Percentiles rank a stretch among this genome's conserved stretches.
Evolutionary conservation across 2,329 filamentous ascomycete genomes (phyloP).

Genomic region (Piedraia hortae): DNA sequence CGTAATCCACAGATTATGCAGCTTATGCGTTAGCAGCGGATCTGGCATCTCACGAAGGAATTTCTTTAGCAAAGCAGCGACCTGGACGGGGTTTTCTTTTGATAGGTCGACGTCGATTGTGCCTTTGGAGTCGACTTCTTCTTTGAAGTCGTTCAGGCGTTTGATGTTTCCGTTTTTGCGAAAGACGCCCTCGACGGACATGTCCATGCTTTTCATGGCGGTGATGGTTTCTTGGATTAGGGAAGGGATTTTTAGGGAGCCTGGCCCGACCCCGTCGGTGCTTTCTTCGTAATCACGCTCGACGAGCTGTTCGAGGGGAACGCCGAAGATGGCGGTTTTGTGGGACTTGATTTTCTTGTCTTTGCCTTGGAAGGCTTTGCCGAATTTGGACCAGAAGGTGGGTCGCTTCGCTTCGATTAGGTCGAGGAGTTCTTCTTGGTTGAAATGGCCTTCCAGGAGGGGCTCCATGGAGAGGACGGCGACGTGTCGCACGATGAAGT

Average conservation of each 20-base stretch:
- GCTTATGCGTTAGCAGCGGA: conserved; percentile 78
- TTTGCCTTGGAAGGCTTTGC: conserved; percentile 45
- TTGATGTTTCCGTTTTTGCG: conserved; percentile 98
- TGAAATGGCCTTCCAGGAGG: conserved; percentile 67
- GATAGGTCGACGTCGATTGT: conserved; percentile 66
- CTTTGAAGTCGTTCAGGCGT: conserved; percentile 60
- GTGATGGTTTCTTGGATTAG: conserved; percentile 31
- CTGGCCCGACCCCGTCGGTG: conserved; percentile 74
- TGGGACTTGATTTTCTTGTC: conserved; percentile 52
- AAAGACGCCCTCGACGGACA: conserved; percentile 95
- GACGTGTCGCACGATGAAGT: conserved; percentile 88
- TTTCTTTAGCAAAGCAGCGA: conserved; percentile 80
- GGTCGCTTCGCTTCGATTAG: conserved; percentile 83
- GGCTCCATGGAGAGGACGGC: conserved; percentile 90
- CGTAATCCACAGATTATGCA: conserved; percentile 71
- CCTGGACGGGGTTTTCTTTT: conserved; percentile 72
- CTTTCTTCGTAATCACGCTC: conserved; percentile 89
- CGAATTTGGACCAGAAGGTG: conserved; percentile 95
- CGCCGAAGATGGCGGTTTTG: conserved; percentile 83
- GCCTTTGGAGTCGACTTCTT: conserved; percentile 62
- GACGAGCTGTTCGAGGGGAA: conserved; percentile 63
- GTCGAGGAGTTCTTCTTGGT: conserved; percentile 71
- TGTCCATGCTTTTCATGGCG: conserved; percentile 94
- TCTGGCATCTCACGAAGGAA: conserved; percentile 88
- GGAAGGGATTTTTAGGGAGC: conserved; percentile 1